These are phyloP conservation scores for Colletotrichum sp. DNA, from an alignment of 2,329 filamentous ascomycete genomes.

Conservation along the genomic window DNA sequence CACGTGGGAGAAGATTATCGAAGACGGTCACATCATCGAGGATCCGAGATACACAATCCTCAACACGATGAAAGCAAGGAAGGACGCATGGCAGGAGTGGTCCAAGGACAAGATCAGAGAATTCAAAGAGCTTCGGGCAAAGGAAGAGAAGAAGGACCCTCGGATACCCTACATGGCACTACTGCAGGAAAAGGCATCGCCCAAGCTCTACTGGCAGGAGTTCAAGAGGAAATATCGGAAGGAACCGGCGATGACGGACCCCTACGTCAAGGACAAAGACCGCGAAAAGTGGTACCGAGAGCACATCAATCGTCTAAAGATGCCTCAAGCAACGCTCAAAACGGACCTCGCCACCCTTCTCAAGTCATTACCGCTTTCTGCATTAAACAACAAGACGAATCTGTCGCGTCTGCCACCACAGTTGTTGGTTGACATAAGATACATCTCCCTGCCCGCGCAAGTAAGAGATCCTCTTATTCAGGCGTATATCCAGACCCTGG, in stretches of 20 bases:
- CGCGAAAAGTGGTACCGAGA: conserved; percentile 83
- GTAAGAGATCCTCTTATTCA: conserved; percentile 70
- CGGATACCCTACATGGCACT: conserved; percentile 82
- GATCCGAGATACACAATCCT: conserved; percentile 88
- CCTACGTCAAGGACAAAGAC: conserved; percentile 74
- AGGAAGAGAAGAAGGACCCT: conserved; percentile 82
- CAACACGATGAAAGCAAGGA: conserved; percentile 79
- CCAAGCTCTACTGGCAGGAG: conserved; percentile 96
- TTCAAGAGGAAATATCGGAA: conserved; percentile 92
- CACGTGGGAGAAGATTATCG: conserved; percentile 88
- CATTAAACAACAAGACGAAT: conserved; percentile 65
- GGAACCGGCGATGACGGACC: conserved; percentile 80
- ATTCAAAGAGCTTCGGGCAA: conserved; percentile 74
- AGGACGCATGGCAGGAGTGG: conserved; percentile 87
- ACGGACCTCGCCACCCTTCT: conserved; percentile 72
- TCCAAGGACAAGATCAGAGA: conserved; percentile 75
- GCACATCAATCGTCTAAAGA: conserved; percentile 70
- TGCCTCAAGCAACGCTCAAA: conserved; percentile 70
- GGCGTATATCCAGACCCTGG: conserved; percentile 69
- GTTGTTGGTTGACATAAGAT: conserved; percentile 71
- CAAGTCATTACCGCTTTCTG: conserved; percentile 60
- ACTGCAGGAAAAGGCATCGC: conserved; percentile 80
- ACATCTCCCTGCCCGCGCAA: conserved; percentile 67
- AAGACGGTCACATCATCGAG: conserved; percentile 81
- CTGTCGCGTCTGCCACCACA: conserved; percentile 64